Evolutionary conservation across 2,329 filamentous ascomycete genomes (phyloP).

Genomic region (Bertia moriformis): DNA sequence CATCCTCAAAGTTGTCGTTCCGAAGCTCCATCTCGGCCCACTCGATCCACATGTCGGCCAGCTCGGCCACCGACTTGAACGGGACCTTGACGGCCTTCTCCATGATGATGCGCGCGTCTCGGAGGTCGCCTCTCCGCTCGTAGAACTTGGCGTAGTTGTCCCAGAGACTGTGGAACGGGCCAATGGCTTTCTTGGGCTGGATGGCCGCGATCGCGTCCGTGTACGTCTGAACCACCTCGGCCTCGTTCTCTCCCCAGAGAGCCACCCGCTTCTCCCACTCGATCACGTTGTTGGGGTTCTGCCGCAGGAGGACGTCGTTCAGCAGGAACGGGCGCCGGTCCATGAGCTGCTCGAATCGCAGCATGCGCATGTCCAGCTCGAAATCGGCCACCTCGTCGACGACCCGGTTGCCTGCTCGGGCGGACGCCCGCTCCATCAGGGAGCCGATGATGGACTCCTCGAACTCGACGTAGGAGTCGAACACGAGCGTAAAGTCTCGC

Average conservation of each 20-base stretch:
- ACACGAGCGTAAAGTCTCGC: slow-evolving; percentile 88
- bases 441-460: slow-evolving; percentile 89
- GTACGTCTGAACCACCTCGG: slow-evolving; percentile 85
- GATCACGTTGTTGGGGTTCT: slow-evolving; percentile 88
- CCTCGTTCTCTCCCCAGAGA: slow-evolving; percentile 85
- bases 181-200: slow-evolving; percentile 83
- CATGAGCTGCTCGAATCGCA: slow-evolving; percentile 96
- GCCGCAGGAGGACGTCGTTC: slow-evolving; percentile 85
- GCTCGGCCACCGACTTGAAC: slow-evolving; percentile 90
- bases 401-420: slow-evolving; percentile 63
- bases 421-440: slow-evolving; percentile 75
- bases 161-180: slow-evolving; percentile 90
- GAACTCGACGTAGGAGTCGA: slow-evolving; percentile 91
- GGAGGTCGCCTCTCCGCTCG: slow-evolving; percentile 70
- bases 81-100: slow-evolving; percentile 97
- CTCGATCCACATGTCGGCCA: slow-evolving; percentile 97
- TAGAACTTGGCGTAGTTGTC: slow-evolving; percentile 95
- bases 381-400: slow-evolving; percentile 76
- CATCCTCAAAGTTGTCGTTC: slow-evolving; percentile 88
- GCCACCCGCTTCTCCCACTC: slow-evolving; percentile 97
- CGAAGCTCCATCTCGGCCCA: slow-evolving; percentile 98
- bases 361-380: slow-evolving; percentile 90
- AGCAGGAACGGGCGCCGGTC: slow-evolving; percentile 88
- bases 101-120: slow-evolving; percentile 80
- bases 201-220: slow-evolving; percentile 86